A percentile compares a stretch with the other conserved stretches of the same genome.
phyloP scores from a whole-genome alignment of 768 basidiomycete genomes.

The Mycena alexandri region DNA sequence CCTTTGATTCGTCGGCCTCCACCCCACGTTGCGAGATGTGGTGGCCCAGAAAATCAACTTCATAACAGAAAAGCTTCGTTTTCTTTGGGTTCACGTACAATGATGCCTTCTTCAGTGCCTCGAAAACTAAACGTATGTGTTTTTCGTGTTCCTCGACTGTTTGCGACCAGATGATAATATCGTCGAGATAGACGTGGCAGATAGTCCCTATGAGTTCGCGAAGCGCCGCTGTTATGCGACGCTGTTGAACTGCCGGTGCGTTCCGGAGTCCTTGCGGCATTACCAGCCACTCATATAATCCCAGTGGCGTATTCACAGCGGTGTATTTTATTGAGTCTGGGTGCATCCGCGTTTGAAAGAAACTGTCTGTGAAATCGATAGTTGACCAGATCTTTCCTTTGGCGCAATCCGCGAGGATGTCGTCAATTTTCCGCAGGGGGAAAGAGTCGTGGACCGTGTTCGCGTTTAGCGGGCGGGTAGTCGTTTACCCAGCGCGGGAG shows the following conservation, averaged over 20 bases:
- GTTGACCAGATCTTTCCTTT: not conserved
- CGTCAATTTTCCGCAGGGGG: not conserved
- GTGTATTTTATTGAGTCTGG: constrained; percentile 6
- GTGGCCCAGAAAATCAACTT: not conserved
- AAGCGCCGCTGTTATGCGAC: not conserved
- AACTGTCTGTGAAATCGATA: not conserved
- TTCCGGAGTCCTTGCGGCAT: not conserved
- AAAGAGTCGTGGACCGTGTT: not conserved
- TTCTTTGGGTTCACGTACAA: not conserved
- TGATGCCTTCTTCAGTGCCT: not conserved
- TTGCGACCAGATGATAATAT: constrained; percentile 5
- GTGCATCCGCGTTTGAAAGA: constrained; percentile 4
- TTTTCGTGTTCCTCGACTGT: not conserved
- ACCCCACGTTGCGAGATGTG: not conserved
- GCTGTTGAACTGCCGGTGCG: not conserved
- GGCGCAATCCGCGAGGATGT: not conserved
- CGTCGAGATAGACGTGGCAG: not conserved
- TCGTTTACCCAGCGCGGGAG: constrained; percentile 1
- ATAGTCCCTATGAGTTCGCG: not conserved
- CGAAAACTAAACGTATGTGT: not conserved
- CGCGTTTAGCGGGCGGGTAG: not conserved
- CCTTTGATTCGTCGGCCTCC: not conserved
- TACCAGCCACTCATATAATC: constrained; percentile 8
- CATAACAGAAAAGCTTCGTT: not conserved
- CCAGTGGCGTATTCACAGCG: not conserved